Conservation (phyloP, 768 basidiomycete species). For the Termitomyces sp. region DNA sequence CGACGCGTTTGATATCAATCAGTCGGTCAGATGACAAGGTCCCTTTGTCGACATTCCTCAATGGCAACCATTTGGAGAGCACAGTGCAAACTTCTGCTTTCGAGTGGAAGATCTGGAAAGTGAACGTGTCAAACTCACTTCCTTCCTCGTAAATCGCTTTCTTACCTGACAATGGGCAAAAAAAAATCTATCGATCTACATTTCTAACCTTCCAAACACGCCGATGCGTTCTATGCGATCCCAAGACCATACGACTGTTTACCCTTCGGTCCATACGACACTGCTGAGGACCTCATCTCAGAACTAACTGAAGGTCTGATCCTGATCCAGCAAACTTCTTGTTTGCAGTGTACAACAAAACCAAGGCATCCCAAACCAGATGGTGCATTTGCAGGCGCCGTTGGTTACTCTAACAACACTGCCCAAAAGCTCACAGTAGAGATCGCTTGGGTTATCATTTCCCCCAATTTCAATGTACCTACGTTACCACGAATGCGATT, state of each 20-base stretch:
- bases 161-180: not conserved
- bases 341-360: conserved; percentile 11
- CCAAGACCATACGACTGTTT: conserved; percentile 5
- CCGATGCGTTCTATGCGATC: conserved; percentile 3
- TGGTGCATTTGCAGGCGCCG: conserved; percentile 10
- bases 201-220: conserved; percentile 7
- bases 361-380: conserved; percentile 2
- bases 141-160: not conserved
- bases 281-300: not conserved
- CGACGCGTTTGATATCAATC: not conserved
- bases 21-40: not conserved
- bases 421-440: conserved; percentile 2
- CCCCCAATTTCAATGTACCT: conserved; percentile 54
- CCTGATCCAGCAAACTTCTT: not conserved
- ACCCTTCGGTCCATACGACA: conserved; percentile 6
- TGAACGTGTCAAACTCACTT: conserved; percentile 40
- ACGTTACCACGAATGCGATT: conserved; percentile 52
- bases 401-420: conserved; percentile 5
- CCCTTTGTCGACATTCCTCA: not conserved
- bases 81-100: conserved; percentile 48
- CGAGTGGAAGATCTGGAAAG: conserved; percentile 42
- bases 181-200: conserved; percentile 31
- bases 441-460: conserved; percentile 9
- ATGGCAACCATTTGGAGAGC: conserved; percentile 12
- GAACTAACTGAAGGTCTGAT: not conserved